A percentile compares a stretch with the other conserved stretches of the same genome.
These are phyloP conservation scores for Tilletia setariae DNA, from an alignment of 1,284 basidiomycete species.

Conservation along the genomic window DNA sequence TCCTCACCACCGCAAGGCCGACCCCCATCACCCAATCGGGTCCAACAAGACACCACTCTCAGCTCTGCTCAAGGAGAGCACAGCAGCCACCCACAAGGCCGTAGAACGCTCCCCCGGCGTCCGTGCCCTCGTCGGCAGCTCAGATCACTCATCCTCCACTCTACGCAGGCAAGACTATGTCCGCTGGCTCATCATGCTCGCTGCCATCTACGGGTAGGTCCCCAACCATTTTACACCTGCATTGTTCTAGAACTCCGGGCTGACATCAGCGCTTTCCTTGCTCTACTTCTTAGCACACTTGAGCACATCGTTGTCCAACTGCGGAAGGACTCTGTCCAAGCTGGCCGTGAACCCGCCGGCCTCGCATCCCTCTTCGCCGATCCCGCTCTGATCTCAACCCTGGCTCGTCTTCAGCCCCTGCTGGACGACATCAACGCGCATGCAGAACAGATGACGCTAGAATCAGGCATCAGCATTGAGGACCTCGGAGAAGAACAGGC, in stretches of 20 bases:
- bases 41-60: background rate
- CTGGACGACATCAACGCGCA: constrained; percentile 27
- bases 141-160: background rate
- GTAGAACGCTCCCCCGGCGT: constrained; percentile 8
- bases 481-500: constrained; percentile 22
- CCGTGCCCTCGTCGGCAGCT: background rate
- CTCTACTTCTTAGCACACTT: background rate
- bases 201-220: constrained; percentile 27
- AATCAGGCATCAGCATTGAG: constrained; percentile 21
- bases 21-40: background rate
- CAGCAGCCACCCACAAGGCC: background rate
- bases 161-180: constrained; percentile 34
- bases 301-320: constrained; percentile 2
- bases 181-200: constrained; percentile 35
- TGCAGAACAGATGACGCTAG: constrained; percentile 15
- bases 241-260: background rate
- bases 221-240: background rate
- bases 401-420: constrained; percentile 21
- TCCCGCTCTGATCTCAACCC: constrained; percentile 14
- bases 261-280: background rate
- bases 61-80: background rate
- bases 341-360: too few species aligned
- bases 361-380: constrained; percentile 16
- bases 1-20: background rate
- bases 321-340: background rate